Evolutionary conservation across 1,139 yeast genomes (phyloP).

Genomic region (Blastobotrys malaysiensis): DNA sequence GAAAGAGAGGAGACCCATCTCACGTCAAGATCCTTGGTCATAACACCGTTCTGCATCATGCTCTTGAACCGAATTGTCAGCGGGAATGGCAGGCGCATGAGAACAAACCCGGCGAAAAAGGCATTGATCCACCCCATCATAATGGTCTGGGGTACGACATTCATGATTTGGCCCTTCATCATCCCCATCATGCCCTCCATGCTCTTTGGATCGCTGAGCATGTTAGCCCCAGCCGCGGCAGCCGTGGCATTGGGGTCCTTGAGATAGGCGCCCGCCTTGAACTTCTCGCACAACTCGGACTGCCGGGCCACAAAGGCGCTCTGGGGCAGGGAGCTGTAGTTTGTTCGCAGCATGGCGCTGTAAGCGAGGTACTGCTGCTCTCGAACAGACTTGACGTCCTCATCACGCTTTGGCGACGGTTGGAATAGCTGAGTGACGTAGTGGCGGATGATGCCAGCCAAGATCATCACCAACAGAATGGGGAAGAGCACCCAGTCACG

Average conservation of each 20-base stretch:
- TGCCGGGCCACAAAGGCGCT: constrained; percentile 48
- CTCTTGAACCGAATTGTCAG: constrained; percentile 82
- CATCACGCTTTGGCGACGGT: constrained; percentile 55
- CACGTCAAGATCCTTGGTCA: constrained; percentile 79
- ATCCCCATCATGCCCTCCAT: constrained; percentile 74
- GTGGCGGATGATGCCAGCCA: constrained; percentile 79
- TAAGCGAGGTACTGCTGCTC: constrained; percentile 57
- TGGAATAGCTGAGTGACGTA: constrained; percentile 57
- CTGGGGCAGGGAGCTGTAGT: constrained; percentile 43
- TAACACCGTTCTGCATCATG: constrained; percentile 86
- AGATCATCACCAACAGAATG: constrained; percentile 81
- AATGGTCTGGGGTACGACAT: constrained; percentile 83
- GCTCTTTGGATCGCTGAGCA: constrained; percentile 63
- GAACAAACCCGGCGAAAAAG: constrained; percentile 86
- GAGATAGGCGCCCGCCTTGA: constrained; percentile 49
- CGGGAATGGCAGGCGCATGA: constrained; percentile 78
- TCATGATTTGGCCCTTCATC: constrained; percentile 77
- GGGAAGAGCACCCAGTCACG: constrained; percentile 91
- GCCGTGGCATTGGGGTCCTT: constrained; percentile 37
- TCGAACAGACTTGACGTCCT: constrained; percentile 47
- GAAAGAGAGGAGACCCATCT: constrained; percentile 94
- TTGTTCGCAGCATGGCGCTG: constrained; percentile 48
- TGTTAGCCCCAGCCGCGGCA: constrained; percentile 43
- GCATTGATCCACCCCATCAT: constrained; percentile 97
- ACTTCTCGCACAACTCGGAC: constrained; percentile 39